Evolutionary conservation across 148 eudicot species (phyloP).

Genomic region (Rhododendron ferrugineum): DNA sequence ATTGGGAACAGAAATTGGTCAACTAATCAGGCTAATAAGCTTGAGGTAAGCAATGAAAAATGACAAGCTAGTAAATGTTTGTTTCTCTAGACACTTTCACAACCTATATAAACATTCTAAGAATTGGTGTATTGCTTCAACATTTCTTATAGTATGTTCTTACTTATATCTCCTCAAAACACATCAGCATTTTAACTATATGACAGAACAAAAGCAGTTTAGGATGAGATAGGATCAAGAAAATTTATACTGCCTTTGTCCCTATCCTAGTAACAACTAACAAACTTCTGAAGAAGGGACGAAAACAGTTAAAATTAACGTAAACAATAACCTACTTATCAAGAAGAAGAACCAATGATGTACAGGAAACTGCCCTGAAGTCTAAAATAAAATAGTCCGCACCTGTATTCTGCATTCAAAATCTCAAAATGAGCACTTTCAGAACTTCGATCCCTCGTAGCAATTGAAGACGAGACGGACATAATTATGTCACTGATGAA

Average conservation of each 20-base stretch:
- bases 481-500: slow-evolving; percentile 81
- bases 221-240: neutral
- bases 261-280: neutral
- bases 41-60: neutral
- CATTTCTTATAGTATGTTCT: neutral
- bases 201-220: neutral
- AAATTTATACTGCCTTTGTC: neutral
- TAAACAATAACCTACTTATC: neutral
- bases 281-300: neutral
- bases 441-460: slow-evolving; percentile 65
- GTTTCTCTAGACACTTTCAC: neutral
- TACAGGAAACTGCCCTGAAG: neutral
- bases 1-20: neutral
- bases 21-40: neutral
- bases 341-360: neutral
- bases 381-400: neutral
- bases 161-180: neutral
- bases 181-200: neutral
- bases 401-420: slow-evolving; percentile 81
- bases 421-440: slow-evolving; percentile 92
- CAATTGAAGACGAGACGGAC: slow-evolving; percentile 76
- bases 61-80: neutral
- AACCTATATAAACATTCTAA: neutral
- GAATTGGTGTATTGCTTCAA: neutral
- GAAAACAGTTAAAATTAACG: neutral